phyloP scores from a whole-genome alignment of 2,329 filamentous ascomycete genomes.

The Neofusicoccum sp. region DNA sequence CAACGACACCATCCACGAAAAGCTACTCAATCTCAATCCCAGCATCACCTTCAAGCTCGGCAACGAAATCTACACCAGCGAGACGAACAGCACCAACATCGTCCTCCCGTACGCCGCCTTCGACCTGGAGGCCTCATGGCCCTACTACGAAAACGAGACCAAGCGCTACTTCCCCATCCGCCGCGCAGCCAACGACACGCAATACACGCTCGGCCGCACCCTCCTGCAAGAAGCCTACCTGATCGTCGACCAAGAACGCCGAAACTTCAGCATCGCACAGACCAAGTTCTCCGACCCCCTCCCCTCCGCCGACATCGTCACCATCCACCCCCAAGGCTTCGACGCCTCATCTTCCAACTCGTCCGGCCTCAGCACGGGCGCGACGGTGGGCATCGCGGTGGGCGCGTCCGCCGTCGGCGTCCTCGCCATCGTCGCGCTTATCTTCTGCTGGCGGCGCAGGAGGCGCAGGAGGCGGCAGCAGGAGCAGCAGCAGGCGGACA shows the following conservation, averaged over 20 bases:
- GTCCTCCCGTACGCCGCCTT: constrained; percentile 9
- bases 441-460: constrained; percentile 10
- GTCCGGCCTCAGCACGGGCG: constrained; percentile 1
- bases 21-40: constrained; percentile 34
- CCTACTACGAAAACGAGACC: not conserved
- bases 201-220: constrained; percentile 30
- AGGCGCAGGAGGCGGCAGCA: too few relatives aligned
- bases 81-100: constrained; percentile 27
- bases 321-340: not conserved
- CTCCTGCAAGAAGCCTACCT: constrained; percentile 41
- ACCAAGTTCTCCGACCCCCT: constrained; percentile 1
- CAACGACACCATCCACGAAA: constrained; percentile 36
- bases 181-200: constrained; percentile 34
- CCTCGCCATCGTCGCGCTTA: not conserved
- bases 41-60: constrained; percentile 38
- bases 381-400: constrained; percentile 8
- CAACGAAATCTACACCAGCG: constrained; percentile 28
- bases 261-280: constrained; percentile 29
- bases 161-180: constrained; percentile 38
- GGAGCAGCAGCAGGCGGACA: not conserved
- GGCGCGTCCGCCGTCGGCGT: not conserved
- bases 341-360: not conserved
- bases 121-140: not conserved
- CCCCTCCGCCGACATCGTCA: not conserved
- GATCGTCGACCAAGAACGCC: constrained; percentile 36